phyloP scores from a whole-genome alignment of 1,139 yeast genomes.

The Geotrichum candidum region DNA sequence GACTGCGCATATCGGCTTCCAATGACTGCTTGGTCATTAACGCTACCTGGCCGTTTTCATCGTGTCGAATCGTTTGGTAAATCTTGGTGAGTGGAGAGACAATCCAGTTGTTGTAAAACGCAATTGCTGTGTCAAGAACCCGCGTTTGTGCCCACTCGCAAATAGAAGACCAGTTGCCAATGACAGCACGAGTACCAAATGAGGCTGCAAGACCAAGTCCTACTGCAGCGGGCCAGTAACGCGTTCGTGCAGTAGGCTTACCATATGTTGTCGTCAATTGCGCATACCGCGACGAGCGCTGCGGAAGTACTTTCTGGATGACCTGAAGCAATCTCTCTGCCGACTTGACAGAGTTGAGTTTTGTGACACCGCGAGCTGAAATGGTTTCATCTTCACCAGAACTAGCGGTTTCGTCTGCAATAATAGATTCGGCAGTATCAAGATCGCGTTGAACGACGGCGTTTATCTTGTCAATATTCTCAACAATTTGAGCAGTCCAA shows the following conservation, averaged over 20 bases:
- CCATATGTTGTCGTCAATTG: slow-evolving; percentile 23
- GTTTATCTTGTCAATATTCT: not conserved
- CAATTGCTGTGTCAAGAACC: slow-evolving; percentile 54
- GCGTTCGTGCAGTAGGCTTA: slow-evolving; percentile 46
- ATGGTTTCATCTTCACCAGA: not conserved
- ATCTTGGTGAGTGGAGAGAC: slow-evolving; percentile 70
- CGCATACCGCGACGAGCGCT: slow-evolving; percentile 1
- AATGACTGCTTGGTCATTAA: slow-evolving; percentile 76
- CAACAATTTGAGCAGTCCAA: slow-evolving; percentile 1
- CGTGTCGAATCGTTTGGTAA: slow-evolving; percentile 74
- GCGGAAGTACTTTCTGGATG: slow-evolving; percentile 1
- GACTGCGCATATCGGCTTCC: slow-evolving; percentile 67
- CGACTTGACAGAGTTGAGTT: not conserved
- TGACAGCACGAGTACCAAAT: slow-evolving; percentile 37
- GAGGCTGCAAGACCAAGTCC: slow-evolving; percentile 15
- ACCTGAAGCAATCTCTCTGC: not conserved
- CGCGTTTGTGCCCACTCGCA: slow-evolving; percentile 52
- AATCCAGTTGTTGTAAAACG: slow-evolving; percentile 79
- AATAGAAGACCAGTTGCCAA: slow-evolving; percentile 50
- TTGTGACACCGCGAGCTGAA: slow-evolving; percentile 1
- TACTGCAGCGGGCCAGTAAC: slow-evolving; percentile 64
- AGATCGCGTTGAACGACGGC: not conserved
- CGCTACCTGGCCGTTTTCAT: slow-evolving; percentile 62
- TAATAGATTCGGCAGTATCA: not conserved
- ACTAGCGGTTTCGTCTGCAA: not conserved